phyloP scores from a whole-genome alignment of 1,284 basidiomycete species.

The Ceratobasidium sp. region DNA sequence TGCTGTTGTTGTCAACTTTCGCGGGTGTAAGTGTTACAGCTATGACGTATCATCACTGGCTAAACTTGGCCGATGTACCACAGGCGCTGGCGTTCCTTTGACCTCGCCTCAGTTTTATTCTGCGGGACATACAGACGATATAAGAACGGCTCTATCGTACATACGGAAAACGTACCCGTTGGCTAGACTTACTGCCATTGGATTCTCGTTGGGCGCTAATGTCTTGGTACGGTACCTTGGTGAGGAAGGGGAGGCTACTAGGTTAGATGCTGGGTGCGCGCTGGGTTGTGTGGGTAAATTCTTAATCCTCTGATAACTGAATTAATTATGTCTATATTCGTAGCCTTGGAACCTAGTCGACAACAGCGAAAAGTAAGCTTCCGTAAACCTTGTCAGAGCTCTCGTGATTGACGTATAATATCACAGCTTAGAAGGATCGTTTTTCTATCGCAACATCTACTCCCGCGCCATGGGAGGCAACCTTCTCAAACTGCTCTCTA shows the following conservation, averaged over 20 bases:
- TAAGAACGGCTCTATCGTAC: constrained; percentile 85
- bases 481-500: constrained; percentile 74
- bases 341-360: constrained; percentile 83
- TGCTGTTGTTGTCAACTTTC: constrained; percentile 90
- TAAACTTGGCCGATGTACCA: constrained; percentile 66
- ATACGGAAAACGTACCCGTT: constrained; percentile 81
- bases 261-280: constrained; percentile 82
- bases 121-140: constrained; percentile 87
- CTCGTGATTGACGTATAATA: background rate
- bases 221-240: constrained; percentile 93
- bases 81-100: constrained; percentile 64
- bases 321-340: constrained; percentile 29
- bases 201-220: constrained; percentile 95
- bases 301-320: constrained; percentile 43
- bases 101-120: constrained; percentile 84
- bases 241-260: constrained; percentile 83
- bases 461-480: constrained; percentile 88
- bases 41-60: constrained; percentile 35
- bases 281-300: constrained; percentile 79
- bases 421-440: constrained; percentile 68
- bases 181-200: constrained; percentile 87
- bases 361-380: constrained; percentile 66
- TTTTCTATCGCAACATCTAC: constrained; percentile 80
- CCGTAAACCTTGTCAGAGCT: background rate
- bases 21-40: constrained; percentile 76